A percentile compares a stretch with the other conserved stretches of the same genome.
Conservation (phyloP, 306 rosid species). For the Prunus persica region DNA sequence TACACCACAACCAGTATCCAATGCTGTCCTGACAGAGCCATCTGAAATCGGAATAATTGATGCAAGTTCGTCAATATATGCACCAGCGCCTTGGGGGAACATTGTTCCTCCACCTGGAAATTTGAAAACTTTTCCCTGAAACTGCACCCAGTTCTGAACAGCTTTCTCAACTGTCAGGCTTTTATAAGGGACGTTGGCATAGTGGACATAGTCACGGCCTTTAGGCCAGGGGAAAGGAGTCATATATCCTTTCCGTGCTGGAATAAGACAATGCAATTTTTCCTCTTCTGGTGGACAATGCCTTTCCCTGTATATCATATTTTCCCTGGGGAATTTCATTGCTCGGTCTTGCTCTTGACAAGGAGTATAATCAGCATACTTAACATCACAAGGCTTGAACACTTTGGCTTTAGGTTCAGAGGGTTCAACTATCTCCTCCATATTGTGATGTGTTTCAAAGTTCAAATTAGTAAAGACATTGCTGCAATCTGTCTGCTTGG, state of each 20-base stretch:
- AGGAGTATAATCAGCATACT: slow-evolving; percentile 80
- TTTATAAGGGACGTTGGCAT: slow-evolving; percentile 86
- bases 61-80: slow-evolving; percentile 87
- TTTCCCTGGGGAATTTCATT: slow-evolving; percentile 88
- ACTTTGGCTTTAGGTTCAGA: slow-evolving; percentile 56
- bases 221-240: slow-evolving; percentile 98
- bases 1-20: slow-evolving; percentile 98
- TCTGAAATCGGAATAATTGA: slow-evolving; percentile 79
- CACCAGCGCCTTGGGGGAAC: slow-evolving; percentile 96
- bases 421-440: slow-evolving; percentile 40
- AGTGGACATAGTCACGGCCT: slow-evolving; percentile 86
- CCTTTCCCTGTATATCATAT: slow-evolving; percentile 96
- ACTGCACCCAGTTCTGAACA: slow-evolving; percentile 88
- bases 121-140: slow-evolving; percentile 80
- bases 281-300: slow-evolving; percentile 87
- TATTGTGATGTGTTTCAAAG: slow-evolving; percentile 81
- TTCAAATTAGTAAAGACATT: slow-evolving; percentile 46
- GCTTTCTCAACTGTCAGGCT: slow-evolving; percentile 94
- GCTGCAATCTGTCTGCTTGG: slow-evolving; percentile 74
- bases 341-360: slow-evolving; percentile 99
- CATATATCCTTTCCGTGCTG: slow-evolving; percentile 78
- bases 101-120: slow-evolving; percentile 99
- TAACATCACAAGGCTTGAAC: slow-evolving; percentile 70
- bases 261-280: slow-evolving; percentile 85
- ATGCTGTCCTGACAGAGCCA: slow-evolving; percentile 87